Evolutionary conservation across 2,329 filamentous ascomycete species (phyloP), one percentile per base, ranked within the genome.

Genomic region (Neospermospora avenae): DNA sequence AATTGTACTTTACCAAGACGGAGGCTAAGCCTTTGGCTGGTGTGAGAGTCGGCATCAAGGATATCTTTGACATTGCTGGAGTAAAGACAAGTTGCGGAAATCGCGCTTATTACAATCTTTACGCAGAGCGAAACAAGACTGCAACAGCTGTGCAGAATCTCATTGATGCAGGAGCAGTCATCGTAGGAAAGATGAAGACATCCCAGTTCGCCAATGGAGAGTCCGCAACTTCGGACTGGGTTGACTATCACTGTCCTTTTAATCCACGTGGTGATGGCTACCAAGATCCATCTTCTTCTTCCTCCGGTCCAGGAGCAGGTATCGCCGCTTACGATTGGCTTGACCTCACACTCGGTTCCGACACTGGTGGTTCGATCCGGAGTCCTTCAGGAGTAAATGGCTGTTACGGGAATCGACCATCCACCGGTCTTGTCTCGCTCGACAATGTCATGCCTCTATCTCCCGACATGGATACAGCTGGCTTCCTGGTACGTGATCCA

Each of bases 1-100:
- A 85, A 10, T 74, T 87, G 0, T 86, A 86, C 73, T 84, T 77
- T 71, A 80, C 76, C 2, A 79, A 76, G 48, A 82, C 80, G 0
- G 67, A 71, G 0, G 74, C 77, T n/a, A 79, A 83, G 67, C 84
- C 84, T 0, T 75, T 88, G 0, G 81, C 83, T 4, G 85, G 86
- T 18, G 78, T 86, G 3, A 78, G 85, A 18, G 70, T 88, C 0
- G 84, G 79, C 0, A 77, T 88, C 57, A 89, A 88, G 69, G 86
- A 88, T 64, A 83, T 86, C 49, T 84, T 79, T 66, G 77, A 85
- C 63, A 71, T 87, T 41, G 77, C 78, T 22, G 86, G 86, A 1
- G 71, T 86, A 0, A 77, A 77, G 13, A 86, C 82, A 0, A 77
- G 77, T 1, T 76, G 81, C 34, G 86, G 85, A 0, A 87, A 84